These are phyloP conservation scores for Fusarium liriodendri DNA, from an alignment of 2,329 filamentous ascomycete genomes.

Conservation along the genomic window DNA sequence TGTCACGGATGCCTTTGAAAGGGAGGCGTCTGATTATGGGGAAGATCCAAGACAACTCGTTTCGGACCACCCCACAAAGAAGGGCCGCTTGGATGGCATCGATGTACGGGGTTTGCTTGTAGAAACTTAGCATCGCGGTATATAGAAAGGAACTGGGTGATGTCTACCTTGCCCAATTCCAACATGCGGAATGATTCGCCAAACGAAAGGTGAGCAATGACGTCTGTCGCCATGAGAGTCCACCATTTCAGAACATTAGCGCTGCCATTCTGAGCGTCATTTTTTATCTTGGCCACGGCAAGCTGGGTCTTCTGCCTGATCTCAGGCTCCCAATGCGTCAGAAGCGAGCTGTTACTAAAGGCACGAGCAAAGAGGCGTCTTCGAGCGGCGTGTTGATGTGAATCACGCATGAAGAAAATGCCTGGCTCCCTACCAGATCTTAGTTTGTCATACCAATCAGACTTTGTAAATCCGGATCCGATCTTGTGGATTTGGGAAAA, in stretches of 20 bases:
- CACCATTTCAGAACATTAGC: slow-evolving; percentile 33
- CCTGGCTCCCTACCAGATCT: not conserved
- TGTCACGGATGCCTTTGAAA: not conserved
- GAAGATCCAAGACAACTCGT: not conserved
- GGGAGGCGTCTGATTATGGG: not conserved
- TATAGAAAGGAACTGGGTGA: not conserved
- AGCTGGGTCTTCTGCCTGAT: slow-evolving; percentile 7
- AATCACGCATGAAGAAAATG: slow-evolving; percentile 27
- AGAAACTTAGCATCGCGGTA: not conserved
- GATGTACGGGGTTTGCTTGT: not conserved
- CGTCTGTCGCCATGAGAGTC: slow-evolving; percentile 26
- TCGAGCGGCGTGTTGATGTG: slow-evolving; percentile 5
- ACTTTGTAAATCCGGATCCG: slow-evolving; percentile 23
- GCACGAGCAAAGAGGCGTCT: slow-evolving; percentile 17
- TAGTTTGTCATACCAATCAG: slow-evolving; percentile 14
- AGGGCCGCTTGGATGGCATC: not conserved
- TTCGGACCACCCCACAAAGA: not conserved
- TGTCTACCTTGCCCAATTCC: slow-evolving; percentile 15
- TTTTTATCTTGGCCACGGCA: slow-evolving; percentile 3
- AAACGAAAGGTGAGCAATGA: slow-evolving; percentile 25
- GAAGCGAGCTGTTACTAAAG: slow-evolving; percentile 15
- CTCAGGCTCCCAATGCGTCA: slow-evolving; percentile 10
- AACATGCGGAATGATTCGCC: slow-evolving; percentile 29
- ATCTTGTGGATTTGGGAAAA: slow-evolving; percentile 30
- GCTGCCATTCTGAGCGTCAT: not conserved